These are phyloP conservation scores for Leishmania guyanensis DNA, from an alignment of 208 protist genomes.

Conservation along the genomic window DNA sequence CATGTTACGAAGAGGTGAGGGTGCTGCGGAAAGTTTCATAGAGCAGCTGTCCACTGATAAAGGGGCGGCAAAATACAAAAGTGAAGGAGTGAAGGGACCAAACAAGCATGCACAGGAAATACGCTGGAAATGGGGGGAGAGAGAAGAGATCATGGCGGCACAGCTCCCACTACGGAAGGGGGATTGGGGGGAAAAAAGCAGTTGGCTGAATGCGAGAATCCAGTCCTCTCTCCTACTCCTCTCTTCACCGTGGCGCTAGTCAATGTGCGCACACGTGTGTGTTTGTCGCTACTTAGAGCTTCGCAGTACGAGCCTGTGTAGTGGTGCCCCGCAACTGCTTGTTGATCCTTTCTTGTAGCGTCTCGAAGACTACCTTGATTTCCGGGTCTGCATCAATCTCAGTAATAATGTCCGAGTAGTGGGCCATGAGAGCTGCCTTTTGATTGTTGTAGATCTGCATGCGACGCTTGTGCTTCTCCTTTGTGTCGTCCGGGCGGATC, in stretches of 20 bases:
- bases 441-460: slow-evolving; percentile 78
- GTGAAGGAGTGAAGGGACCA: background rate
- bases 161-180: background rate
- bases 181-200: background rate
- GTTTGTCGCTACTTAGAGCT: slow-evolving; percentile 16
- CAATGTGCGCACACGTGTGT: background rate
- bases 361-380: slow-evolving; percentile 52
- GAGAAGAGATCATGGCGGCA: background rate
- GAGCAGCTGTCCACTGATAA: background rate
- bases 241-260: background rate
- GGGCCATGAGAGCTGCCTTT: slow-evolving; percentile 53
- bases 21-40: slow-evolving; percentile 13
- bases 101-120: background rate
- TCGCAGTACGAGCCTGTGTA: background rate
- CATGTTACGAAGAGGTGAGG: background rate
- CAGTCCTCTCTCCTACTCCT: background rate
- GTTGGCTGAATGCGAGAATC: background rate
- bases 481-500: slow-evolving; percentile 84
- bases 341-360: slow-evolving; percentile 36
- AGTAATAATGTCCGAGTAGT: slow-evolving; percentile 59
- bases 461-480: slow-evolving; percentile 68
- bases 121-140: background rate
- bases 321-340: slow-evolving; percentile 15
- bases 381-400: slow-evolving; percentile 57
- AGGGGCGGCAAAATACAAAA: background rate